A percentile compares a stretch with the other conserved stretches of the same genome.
Evolutionary conservation across 225 moss, liverwort and hornwort genomes (phyloP).

Genomic region (Climacium dendroides): DNA sequence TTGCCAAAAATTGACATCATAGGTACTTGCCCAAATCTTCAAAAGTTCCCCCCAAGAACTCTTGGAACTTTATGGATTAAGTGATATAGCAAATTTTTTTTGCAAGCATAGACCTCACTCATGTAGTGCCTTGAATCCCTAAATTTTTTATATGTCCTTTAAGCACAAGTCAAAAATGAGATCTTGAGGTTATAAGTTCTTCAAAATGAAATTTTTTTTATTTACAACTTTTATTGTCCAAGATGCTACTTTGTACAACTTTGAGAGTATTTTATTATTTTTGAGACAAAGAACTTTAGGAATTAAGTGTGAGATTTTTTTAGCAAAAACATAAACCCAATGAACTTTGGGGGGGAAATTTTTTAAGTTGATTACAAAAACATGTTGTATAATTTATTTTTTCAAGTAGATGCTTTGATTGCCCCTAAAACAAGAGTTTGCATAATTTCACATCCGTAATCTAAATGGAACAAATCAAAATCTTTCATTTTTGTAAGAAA

Average conservation of each 20-base stretch:
- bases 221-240: background rate
- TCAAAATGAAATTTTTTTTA: background rate
- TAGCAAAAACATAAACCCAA: background rate
- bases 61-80: no score
- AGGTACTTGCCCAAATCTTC: background rate
- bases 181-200: background rate
- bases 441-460: background rate
- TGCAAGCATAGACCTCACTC: background rate
- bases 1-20: background rate
- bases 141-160: background rate
- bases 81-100: background rate
- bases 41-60: fast-evolving
- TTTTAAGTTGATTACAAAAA: background rate
- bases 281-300: background rate
- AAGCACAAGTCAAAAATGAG: background rate
- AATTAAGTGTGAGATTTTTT: background rate
- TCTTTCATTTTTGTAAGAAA: background rate
- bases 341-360: background rate
- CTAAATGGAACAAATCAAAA: background rate
- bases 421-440: background rate
- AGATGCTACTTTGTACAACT: background rate
- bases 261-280: background rate
- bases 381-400: background rate
- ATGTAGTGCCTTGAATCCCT: background rate
- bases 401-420: background rate